These are phyloP conservation scores for Saccharomycopsis javanensis DNA, from an alignment of 805 yeast species.

Conservation along the genomic window DNA sequence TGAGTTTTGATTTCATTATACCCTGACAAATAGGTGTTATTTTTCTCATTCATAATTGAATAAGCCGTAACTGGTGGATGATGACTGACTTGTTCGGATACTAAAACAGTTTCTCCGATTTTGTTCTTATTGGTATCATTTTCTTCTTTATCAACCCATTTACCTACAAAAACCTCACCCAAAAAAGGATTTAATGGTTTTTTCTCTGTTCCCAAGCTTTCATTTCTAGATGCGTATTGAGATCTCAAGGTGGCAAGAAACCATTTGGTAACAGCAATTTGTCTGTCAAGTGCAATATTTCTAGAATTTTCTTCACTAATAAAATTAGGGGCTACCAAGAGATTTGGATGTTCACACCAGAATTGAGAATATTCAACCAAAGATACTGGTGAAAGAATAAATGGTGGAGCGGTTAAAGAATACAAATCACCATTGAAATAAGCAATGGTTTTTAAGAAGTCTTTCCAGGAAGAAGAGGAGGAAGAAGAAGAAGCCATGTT, in stretches of 20 bases:
- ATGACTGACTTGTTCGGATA: slow-evolving; percentile 92
- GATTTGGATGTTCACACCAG: slow-evolving; percentile 90
- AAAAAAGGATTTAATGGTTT: slow-evolving; percentile 94
- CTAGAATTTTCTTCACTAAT: slow-evolving; percentile 32
- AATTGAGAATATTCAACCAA: slow-evolving; percentile 86
- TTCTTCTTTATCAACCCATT: slow-evolving; percentile 60
- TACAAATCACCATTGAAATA: slow-evolving; percentile 91
- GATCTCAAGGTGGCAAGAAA: slow-evolving; percentile 84
- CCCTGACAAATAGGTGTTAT: slow-evolving; percentile 68
- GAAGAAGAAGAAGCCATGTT: not conserved
- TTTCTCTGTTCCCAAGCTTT: slow-evolving; percentile 89
- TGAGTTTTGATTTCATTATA: slow-evolving; percentile 84
- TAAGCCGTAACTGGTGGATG: slow-evolving; percentile 98
- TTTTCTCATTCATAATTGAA: slow-evolving; percentile 62
- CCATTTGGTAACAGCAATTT: slow-evolving; percentile 81
- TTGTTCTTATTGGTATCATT: slow-evolving; percentile 34
- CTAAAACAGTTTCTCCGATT: slow-evolving; percentile 66
- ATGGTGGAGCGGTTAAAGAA: slow-evolving; percentile 94
- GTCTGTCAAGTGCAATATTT: slow-evolving; percentile 48
- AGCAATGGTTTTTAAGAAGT: slow-evolving; percentile 83
- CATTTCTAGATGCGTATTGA: slow-evolving; percentile 89
- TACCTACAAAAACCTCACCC: slow-evolving; percentile 89
- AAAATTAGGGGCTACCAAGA: slow-evolving; percentile 63
- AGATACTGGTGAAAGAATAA: slow-evolving; percentile 84
- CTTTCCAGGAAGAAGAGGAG: slow-evolving; percentile 67